Base-by-base conservation (phyloP, 805 yeast species). In the Yarrowia sp. region DNA sequence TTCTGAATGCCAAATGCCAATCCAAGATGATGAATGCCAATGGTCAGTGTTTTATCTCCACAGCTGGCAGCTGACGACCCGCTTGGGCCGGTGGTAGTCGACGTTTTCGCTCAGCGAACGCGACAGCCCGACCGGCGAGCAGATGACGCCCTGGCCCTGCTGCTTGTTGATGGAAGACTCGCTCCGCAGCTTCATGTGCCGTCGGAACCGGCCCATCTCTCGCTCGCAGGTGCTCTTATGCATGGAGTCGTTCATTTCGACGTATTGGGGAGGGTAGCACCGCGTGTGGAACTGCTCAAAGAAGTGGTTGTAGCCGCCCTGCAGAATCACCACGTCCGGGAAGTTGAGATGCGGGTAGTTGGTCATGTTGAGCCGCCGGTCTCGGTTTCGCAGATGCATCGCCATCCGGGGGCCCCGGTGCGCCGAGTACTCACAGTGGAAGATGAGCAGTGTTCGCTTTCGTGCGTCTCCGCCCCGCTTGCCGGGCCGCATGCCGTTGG, bases 351-450 rank as follows among this genome's bases (percentile, higher is more conserved):
- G 81, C 0, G 99, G 99, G 78, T 95, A 95, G 70, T 84, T 82
- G 69, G 88, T 87, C 71, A 86, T 82, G 77, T 93, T 92, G 66
- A 86, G 73, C 48, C 84, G 84, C 71, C 99, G 85, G 79, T 95
- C 99, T 73, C 90, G 85, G 70, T 88, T 88, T 71, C 99, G 82
- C 69, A 95, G 82, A 76, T 92, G 92, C 67, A 87, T 82, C 0
- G 98, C 98, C 89, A 95, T 86, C 59, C 89, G 81, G 5, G 99
- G 99, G n/a, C 98, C 97, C 70, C 99, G 83, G 76, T 89, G 91
- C 7, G 96, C 86, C 46, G 96, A 89, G 77, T 92, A 94, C 79
- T 95, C 99, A 79, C 99, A 95, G 78, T 95, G 98, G 81, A 95
- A 94, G 11, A 95, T 83, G 8, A 94, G 77, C 68, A 95, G 79